These are phyloP conservation scores for Mycena vitilis DNA, from an alignment of 768 basidiomycete genomes.

Conservation along the genomic window DNA sequence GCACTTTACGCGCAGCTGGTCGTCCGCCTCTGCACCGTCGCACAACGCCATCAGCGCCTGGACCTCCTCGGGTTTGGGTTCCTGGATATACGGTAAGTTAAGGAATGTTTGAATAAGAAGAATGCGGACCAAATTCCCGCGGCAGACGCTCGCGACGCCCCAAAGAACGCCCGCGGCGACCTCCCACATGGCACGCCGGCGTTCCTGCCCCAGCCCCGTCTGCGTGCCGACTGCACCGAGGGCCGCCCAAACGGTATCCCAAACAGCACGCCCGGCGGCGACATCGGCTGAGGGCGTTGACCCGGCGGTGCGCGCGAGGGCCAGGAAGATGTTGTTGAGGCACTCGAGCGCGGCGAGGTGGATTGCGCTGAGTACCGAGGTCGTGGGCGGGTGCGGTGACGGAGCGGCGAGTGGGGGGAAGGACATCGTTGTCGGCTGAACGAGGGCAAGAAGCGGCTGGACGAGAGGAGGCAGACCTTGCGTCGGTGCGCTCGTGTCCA, in stretches of 20 bases:
- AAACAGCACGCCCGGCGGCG: conserved; percentile 64
- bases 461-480: conserved; percentile 70
- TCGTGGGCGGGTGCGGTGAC: conserved; percentile 89
- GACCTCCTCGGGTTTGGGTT: conserved; percentile 70
- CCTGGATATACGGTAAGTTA: conserved; percentile 45
- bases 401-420: conserved; percentile 78
- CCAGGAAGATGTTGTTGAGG: conserved; percentile 89
- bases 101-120: conserved; percentile 6
- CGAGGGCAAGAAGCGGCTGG: conserved; percentile 72
- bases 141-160: conserved; percentile 86
- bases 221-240: conserved; percentile 71
- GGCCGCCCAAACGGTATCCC: conserved; percentile 75
- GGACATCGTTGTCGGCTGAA: conserved; percentile 82
- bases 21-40: conserved; percentile 61
- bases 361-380: conserved; percentile 84
- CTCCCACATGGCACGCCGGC: conserved; percentile 81
- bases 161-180: conserved; percentile 86
- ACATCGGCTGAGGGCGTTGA: conserved; percentile 58
- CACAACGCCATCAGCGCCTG: conserved; percentile 75
- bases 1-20: conserved; percentile 74
- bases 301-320: conserved; percentile 60
- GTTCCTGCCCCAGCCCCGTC: conserved; percentile 71
- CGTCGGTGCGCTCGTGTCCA: conserved; percentile 46
- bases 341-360: conserved; percentile 91
- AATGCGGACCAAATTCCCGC: conserved; percentile 67